Base-by-base conservation (phyloP, 345 rosid species). In the Eucalyptus sideroxylon region DNA sequence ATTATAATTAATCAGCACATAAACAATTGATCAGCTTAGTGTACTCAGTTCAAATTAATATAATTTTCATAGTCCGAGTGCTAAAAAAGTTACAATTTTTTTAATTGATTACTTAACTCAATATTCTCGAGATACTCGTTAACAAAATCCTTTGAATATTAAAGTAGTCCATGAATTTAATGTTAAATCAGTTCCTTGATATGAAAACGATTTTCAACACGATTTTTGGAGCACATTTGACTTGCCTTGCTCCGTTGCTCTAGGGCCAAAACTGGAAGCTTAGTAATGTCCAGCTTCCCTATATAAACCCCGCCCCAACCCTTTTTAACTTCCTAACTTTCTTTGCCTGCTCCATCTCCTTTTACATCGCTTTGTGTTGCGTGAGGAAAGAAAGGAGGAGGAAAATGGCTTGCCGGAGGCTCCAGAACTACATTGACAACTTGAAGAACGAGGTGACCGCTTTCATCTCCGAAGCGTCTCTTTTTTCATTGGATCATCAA, bases 111-210 rank as follows among this genome's bases (percentile, higher is more conserved):
- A 40, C 26, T 69, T 69, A 34, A 17, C 1, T 24, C 11, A 31
- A 19, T 69, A 2, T 69, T 5, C 13, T 6, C 3, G 7, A 9
- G 24, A 3, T 4, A 5, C 15, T 3, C 1, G 15, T 37, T 37
- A 37, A 6, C 9, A 37, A 72, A 19, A 37, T 34, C 8, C 3
- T 72, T 37, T 3, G 1, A 72, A 19, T 1, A 17, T 19, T 19
- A 16, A 10, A 69, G 13, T 31, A 16, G 4, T 34, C 23, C 1
- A 9, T 3, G 12, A 69, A 16, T 5, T 31, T 31, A 16, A 19
- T 31, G 24, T 31, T 31, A 3, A 37, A 19, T n/a, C 5, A 0
- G 6, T 65, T 62, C 17, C 9, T 62, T 9, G 3, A 12, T 65
- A 3, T 67, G 9, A 16, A 16, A 34, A 16, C 2, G 2, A 16